phyloP scores from a whole-genome alignment of 2,329 filamentous ascomycete genomes.

The Metarhizium humberi region DNA sequence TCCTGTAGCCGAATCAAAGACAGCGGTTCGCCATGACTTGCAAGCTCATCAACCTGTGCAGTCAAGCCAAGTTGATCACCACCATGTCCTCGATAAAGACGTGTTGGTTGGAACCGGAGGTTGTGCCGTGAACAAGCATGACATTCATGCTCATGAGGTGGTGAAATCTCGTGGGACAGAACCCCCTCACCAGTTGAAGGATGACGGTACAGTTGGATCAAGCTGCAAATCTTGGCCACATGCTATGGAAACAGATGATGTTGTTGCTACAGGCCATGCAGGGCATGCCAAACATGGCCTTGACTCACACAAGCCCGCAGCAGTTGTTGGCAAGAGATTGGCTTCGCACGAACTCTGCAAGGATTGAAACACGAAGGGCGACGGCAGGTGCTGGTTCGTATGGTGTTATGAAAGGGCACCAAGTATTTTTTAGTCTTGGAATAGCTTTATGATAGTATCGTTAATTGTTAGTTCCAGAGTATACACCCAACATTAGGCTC shows the following conservation, averaged over 20 bases:
- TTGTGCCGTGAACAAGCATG: not conserved
- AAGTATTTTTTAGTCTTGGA: not conserved
- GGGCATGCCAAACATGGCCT: not conserved
- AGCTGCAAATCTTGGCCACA: not conserved
- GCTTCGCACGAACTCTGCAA: not conserved
- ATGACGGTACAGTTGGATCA: constrained; percentile 1
- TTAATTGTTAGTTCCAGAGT: not conserved
- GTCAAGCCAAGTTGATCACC: not conserved
- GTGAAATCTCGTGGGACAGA: not conserved
- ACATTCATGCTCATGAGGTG: constrained; percentile 4
- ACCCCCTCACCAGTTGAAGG: constrained; percentile 3
- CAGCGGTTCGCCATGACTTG: constrained; percentile 1
- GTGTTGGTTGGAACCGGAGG: not conserved
- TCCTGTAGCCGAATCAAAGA: not conserved
- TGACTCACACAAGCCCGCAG: not conserved
- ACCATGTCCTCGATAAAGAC: constrained; percentile 6
- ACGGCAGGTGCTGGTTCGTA: not conserved
- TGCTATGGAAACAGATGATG: constrained; percentile 1
- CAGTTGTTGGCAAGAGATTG: not conserved
- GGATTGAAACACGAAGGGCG: not conserved
- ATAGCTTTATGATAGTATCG: not conserved
- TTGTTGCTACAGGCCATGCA: not conserved
- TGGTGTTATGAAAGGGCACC: not conserved
- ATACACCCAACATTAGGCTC: not conserved
- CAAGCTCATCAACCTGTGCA: constrained; percentile 1